Base-by-base conservation (phyloP, 768 basidiomycete genomes). In the Suillus spraguei region DNA sequence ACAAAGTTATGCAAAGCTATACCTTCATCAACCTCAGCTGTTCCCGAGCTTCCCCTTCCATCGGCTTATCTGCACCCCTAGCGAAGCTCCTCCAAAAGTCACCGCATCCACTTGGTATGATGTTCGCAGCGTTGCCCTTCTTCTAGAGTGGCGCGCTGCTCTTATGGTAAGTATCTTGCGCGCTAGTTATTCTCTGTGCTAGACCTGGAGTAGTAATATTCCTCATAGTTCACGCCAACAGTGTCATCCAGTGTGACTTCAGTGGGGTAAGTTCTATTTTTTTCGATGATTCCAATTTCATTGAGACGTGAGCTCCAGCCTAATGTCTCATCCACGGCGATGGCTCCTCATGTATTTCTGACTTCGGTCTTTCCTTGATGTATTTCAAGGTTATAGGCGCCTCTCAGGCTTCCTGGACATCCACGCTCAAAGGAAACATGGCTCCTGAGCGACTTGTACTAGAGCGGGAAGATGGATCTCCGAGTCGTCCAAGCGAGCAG, bases 81-180 rank as follows among this genome's bases (percentile, higher is more conserved):
- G 68, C 33, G 59, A 63, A 2, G 49, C 53, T 6, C 56, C 69
- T 9, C 73, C 78, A 6, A 64, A 58, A 44, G 55, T 71, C 8
- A 64, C 64, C 41, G 49, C 65, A 33, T 2, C 65, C 36, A 77
- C 70, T 8, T 81, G 81, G 82, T 64, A 77, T 52, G 76, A 80
- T 42, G 74, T 81, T 5, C 66, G 67, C 17, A 75, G 73, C 2
- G 63, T 82, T n/a, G 80, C 88, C 28, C 64, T 74, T 8, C 77
- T 90, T 0, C 77, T 93, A 7, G 87, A 89, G 65, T 83, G 83
- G 79, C 85, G 90, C 38, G 91, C 90, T 0, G 89, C 88, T 0
- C 73, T 83, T 17, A 68, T 88, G 16, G 85, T 92, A 1, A 76
- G n/a, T 36, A 36, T 36, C 38, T 13, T 39, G 14, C 10, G 36